Evolutionary conservation across 305 asterid species (phyloP), one percentile per base, ranked within the genome.

Genomic region (Solanum aculeatissimum): DNA sequence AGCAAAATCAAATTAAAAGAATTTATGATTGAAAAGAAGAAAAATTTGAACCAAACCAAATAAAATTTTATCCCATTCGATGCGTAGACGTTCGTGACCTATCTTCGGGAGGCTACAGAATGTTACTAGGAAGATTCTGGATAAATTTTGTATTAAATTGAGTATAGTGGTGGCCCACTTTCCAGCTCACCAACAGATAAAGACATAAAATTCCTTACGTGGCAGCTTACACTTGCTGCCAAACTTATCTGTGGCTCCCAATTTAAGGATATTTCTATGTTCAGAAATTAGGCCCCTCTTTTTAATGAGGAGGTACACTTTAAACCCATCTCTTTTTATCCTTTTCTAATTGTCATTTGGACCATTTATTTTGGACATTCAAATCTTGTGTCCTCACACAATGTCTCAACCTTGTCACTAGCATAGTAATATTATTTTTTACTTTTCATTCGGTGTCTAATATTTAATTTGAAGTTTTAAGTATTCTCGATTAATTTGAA

Each of bases 151-250:
- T 54, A 60, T 60, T 60, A 16, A 60, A 35, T 35, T 23, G 21
- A 23, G 9, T 45, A 23, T 25, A 75, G 1, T 49, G 82, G 63
- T 49, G 82, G 82, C 45, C 82, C 63, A 49, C 25, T 29, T 49
- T 49, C 82, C 82, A 75, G 63, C 82, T 75, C 82, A 75, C 2
- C 60, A 9, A 49, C 45, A 27, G 62, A 15, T 25, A 27, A 47
- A 75, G 43, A 25, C 63, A 77, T 77, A 77, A 77, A 45, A 49
- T 49, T 16, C 7, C 45, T 49, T 77, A 77, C 63, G 82, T 77
- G 82, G 82, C 82, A 77, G 27, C 18, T 27, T 49, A 49, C 11
- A 49, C 27, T 49, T 27, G 45, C 82, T 77, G 45, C 40, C 81
- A 49, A 51, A 5, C 81, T 27, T 19, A 42, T 77, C 2, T 18